These are phyloP conservation scores for Phaffomyces opuntiae DNA, from an alignment of 805 yeast genomes.

Conservation along the genomic window DNA sequence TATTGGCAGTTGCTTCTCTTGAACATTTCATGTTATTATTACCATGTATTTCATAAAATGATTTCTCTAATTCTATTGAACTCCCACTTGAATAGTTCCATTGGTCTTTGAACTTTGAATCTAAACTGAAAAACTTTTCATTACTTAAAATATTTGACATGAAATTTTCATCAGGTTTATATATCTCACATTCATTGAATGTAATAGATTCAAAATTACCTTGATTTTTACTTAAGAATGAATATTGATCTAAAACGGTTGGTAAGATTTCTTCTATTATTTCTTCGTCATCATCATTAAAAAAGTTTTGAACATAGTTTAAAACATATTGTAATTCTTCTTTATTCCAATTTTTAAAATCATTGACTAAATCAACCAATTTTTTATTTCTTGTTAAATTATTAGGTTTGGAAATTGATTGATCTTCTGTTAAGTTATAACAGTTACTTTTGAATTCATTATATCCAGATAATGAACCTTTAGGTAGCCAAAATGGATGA, in stretches of 20 bases:
- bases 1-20: constrained; percentile 9
- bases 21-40: constrained; percentile 3
- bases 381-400: neutral
- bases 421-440: neutral
- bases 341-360: constrained; percentile 5
- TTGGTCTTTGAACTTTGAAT: constrained; percentile 12
- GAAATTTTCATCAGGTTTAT: neutral
- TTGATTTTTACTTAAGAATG: neutral
- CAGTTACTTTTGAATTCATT: constrained; percentile 1
- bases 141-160: constrained; percentile 8
- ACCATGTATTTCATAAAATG: constrained; percentile 11
- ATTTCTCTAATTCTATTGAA: constrained; percentile 8
- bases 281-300: neutral
- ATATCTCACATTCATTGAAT: constrained; percentile 5
- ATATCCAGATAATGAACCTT: constrained; percentile 25
- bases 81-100: constrained; percentile 1
- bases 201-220: neutral
- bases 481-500: constrained; percentile 76
- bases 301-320: neutral
- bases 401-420: neutral
- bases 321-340: neutral
- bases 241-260: neutral
- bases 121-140: constrained; percentile 9
- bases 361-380: neutral
- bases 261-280: neutral